Percentiles rank a stretch among this genome's conserved stretches.
Conservation (phyloP, 116 monocot genomes). For the Posidonia oceanica region DNA sequence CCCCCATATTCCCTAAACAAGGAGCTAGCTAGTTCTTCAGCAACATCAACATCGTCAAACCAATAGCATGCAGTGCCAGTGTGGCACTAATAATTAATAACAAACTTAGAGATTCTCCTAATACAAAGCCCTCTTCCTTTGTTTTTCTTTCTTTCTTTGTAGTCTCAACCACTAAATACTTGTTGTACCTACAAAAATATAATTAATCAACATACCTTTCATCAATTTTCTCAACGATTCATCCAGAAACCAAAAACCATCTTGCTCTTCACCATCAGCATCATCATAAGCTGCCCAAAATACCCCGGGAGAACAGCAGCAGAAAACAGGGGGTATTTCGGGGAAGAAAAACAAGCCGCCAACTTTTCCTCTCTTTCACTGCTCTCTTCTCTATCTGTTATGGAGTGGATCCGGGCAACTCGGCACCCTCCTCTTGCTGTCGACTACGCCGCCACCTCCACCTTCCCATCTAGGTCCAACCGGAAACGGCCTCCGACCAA, state of each 20-base stretch:
- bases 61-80: not conserved
- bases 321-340: not conserved
- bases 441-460: not conserved
- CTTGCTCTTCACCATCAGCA: not conserved
- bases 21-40: not conserved
- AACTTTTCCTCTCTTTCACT: not conserved
- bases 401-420: constrained; percentile 33
- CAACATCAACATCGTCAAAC: not conserved
- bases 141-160: not conserved
- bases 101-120: constrained; percentile 8
- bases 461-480: not conserved
- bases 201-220: too few species aligned
- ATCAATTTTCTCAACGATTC: not conserved
- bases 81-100: not conserved
- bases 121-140: constrained; percentile 10
- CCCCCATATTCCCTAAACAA: not conserved
- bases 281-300: not conserved
- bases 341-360: not conserved
- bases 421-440: constrained; percentile 24
- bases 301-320: not conserved
- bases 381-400: constrained; percentile 15
- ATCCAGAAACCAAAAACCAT: not conserved
- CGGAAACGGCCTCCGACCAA: constrained; percentile 5
- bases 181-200: too few species aligned
- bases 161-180: not conserved